Evolutionary conservation across 208 protist genomes (phyloP).

Genomic region (Naegleria lovaniensis): DNA sequence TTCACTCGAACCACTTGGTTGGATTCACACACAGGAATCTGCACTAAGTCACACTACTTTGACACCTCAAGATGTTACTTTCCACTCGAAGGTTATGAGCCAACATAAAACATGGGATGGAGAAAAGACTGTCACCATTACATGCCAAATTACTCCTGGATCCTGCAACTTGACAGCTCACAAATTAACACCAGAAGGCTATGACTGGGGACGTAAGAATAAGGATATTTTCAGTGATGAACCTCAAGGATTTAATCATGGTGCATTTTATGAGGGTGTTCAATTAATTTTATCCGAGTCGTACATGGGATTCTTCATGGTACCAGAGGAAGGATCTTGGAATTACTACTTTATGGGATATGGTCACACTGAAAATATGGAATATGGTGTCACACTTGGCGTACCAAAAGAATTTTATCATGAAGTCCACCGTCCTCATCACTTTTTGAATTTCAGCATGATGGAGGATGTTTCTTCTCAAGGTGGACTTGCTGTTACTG

Average conservation of each 20-base stretch:
- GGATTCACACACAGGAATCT: slow-evolving; percentile 88
- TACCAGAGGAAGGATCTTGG: slow-evolving; percentile 75
- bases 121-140: slow-evolving; percentile 73
- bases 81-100: slow-evolving; percentile 63
- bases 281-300: slow-evolving; percentile 82
- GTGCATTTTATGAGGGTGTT: slow-evolving; percentile 70
- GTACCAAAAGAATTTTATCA: slow-evolving; percentile 87
- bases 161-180: slow-evolving; percentile 77
- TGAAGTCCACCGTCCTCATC: slow-evolving; percentile 75
- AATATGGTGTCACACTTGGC: slow-evolving; percentile 73
- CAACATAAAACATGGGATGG: slow-evolving; percentile 71
- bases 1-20: slow-evolving; percentile 84
- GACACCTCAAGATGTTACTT: slow-evolving; percentile 69
- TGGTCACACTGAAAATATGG: slow-evolving; percentile 66
- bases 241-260: slow-evolving; percentile 32
- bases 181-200: slow-evolving; percentile 72
- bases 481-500: neutral
- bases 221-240: slow-evolving; percentile 49
- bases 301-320: slow-evolving; percentile 90
- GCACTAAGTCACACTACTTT: slow-evolving; percentile 77
- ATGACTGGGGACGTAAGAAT: slow-evolving; percentile 79
- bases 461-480: slow-evolving; percentile 41
- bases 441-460: slow-evolving; percentile 78
- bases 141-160: slow-evolving; percentile 79
- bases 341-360: slow-evolving; percentile 92